Conservation (phyloP, 805 yeast species). For the Alloascoidea hylecoeti region DNA sequence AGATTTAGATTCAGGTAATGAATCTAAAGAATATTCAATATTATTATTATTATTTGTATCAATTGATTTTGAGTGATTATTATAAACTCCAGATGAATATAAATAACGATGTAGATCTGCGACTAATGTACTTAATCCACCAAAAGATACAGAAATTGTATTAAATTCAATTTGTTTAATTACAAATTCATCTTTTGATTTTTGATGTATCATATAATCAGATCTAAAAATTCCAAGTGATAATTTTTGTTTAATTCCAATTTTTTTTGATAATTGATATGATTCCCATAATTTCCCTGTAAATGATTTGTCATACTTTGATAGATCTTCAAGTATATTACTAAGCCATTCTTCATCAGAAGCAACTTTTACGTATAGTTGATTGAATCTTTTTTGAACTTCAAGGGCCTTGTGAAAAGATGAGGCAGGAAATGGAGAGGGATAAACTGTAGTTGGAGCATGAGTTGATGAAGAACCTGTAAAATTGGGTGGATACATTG, state of each 20-base stretch:
- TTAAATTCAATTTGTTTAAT: slow-evolving; percentile 95
- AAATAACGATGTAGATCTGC: slow-evolving; percentile 63
- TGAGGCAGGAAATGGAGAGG: slow-evolving; percentile 69
- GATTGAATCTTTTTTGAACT: slow-evolving; percentile 59
- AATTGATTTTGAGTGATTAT: background rate
- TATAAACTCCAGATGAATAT: background rate
- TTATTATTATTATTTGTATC: background rate
- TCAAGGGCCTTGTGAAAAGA: slow-evolving; percentile 53
- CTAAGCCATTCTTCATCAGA: slow-evolving; percentile 51
- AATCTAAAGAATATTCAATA: slow-evolving; percentile 17
- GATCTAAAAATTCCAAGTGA: slow-evolving; percentile 80
- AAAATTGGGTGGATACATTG: slow-evolving; percentile 62
- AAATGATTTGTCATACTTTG: slow-evolving; percentile 55
- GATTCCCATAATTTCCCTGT: slow-evolving; percentile 66
- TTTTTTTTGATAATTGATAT: slow-evolving; percentile 31
- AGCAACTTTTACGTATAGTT: slow-evolving; percentile 55
- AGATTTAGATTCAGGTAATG: slow-evolving; percentile 59
- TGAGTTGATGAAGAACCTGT: slow-evolving; percentile 30
- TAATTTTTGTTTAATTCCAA: slow-evolving; percentile 46
- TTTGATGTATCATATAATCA: slow-evolving; percentile 61
- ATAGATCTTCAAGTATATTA: slow-evolving; percentile 37
- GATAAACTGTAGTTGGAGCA: slow-evolving; percentile 86
- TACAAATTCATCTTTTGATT: slow-evolving; percentile 23
- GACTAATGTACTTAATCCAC: slow-evolving; percentile 74
- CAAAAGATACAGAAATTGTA: slow-evolving; percentile 91